Evolutionary conservation across 2,329 filamentous ascomycete genomes (phyloP).

Genomic region (Anthostomella pinea): DNA sequence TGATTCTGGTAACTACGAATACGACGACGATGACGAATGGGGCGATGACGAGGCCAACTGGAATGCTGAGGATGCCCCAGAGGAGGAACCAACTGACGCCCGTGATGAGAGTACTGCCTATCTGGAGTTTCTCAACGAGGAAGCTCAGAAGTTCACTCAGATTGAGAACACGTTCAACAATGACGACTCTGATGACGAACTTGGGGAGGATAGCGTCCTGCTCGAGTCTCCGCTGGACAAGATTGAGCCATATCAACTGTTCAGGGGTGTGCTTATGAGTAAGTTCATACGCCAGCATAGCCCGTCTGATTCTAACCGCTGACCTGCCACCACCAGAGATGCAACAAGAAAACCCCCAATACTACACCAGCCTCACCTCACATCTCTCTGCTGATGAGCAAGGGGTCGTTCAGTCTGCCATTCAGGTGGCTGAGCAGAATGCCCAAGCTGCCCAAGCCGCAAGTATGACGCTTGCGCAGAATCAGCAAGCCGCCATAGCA

Average conservation of each 20-base stretch:
- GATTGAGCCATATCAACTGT: slow-evolving; percentile 88
- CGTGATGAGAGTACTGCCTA: slow-evolving; percentile 93
- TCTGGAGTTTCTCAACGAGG: slow-evolving; percentile 91
- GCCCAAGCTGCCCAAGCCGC: slow-evolving; percentile 19
- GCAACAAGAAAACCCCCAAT: slow-evolving; percentile 85
- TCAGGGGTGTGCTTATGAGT: slow-evolving; percentile 81
- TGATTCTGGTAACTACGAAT: slow-evolving; percentile 57
- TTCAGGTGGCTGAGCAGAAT: slow-evolving; percentile 25
- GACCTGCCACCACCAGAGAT: too few relatives aligned
- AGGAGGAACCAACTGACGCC: slow-evolving; percentile 63
- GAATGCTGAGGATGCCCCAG: slow-evolving; percentile 70
- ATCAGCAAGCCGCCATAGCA: slow-evolving; percentile 5
- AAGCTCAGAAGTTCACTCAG: slow-evolving; percentile 83
- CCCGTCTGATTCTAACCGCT: too few relatives aligned
- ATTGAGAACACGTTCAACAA: slow-evolving; percentile 47
- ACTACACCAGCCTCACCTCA: slow-evolving; percentile 77
- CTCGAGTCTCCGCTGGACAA: slow-evolving; percentile 94
- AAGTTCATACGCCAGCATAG: too few relatives aligned
- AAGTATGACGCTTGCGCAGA: slow-evolving; percentile 10
- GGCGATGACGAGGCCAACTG: slow-evolving; percentile 80
- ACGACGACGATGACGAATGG: slow-evolving; percentile 76
- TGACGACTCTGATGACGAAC: slow-evolving; percentile 77
- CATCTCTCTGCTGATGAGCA: slow-evolving; percentile 26
- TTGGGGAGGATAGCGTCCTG: slow-evolving; percentile 87
- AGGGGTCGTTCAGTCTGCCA: slow-evolving; percentile 20